phyloP scores from a whole-genome alignment of 1,284 basidiomycete species.

The Tylopilus sp. region DNA sequence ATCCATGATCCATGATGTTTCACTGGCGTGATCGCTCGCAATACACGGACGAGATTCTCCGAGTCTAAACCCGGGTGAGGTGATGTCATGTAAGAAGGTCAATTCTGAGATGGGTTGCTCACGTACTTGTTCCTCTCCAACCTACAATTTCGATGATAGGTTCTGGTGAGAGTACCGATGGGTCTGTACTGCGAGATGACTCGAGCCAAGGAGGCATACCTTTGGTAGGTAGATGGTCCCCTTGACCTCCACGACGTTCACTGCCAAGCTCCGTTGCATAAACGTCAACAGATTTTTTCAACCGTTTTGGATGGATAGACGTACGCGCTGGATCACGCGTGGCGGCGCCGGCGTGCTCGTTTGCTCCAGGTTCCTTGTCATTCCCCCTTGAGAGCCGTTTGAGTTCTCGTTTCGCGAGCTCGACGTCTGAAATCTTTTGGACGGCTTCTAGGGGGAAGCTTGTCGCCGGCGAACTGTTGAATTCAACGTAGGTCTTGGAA shows the following conservation, averaged over 20 bases:
- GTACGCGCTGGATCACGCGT: slow-evolving; percentile 17
- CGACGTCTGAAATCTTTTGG: slow-evolving; percentile 21
- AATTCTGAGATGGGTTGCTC: not conserved
- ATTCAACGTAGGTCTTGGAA: not conserved
- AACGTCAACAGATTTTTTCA: not conserved
- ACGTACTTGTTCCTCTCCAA: not conserved
- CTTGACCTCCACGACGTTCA: slow-evolving; percentile 9
- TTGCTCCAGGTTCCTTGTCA: slow-evolving; percentile 13
- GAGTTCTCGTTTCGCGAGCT: slow-evolving; percentile 11
- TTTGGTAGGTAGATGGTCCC: not conserved
- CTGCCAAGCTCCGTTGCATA: slow-evolving; percentile 14
- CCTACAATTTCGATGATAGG: not conserved
- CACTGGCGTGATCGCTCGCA: not conserved
- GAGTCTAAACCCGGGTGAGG: not conserved
- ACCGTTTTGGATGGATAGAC: not conserved
- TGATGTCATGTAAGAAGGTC: not conserved
- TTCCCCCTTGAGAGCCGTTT: slow-evolving; percentile 9
- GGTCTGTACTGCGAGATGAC: not conserved
- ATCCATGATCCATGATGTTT: no score
- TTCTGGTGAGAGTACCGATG: not conserved
- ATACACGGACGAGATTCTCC: not conserved
- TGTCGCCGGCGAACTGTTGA: slow-evolving; percentile 22
- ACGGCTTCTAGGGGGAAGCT: slow-evolving; percentile 13
- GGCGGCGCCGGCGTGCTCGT: slow-evolving; percentile 20
- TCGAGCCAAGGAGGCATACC: not conserved